These are phyloP conservation scores for Pseudodiploospora longispora DNA, from an alignment of 2,329 filamentous ascomycete genomes.

Conservation along the genomic window DNA sequence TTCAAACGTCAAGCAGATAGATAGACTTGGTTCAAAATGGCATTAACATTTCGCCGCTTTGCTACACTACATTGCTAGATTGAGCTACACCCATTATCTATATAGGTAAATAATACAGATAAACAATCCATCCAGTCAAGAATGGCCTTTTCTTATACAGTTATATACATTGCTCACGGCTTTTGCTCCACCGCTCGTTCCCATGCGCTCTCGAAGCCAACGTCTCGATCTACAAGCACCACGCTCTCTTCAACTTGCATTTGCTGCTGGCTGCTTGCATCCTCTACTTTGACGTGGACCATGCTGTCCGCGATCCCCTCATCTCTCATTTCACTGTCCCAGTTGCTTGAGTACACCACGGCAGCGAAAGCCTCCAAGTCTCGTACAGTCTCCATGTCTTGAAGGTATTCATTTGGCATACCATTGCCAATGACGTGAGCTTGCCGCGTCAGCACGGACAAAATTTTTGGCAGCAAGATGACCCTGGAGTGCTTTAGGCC, in stretches of 20 bases:
- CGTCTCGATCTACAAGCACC: slow-evolving; percentile 42
- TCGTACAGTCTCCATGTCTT: slow-evolving; percentile 66
- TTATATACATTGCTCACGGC: no score
- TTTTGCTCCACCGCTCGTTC: slow-evolving; percentile 43
- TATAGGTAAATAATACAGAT: no score
- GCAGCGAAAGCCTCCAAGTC: slow-evolving; percentile 79
- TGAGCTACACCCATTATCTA: no score
- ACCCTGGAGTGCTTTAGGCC: slow-evolving; percentile 51
- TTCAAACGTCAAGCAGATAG: no score
- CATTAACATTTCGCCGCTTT: no score
- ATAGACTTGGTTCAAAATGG: no score
- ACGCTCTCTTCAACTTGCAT: slow-evolving; percentile 39
- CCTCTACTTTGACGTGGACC: slow-evolving; percentile 23
- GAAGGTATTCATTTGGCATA: slow-evolving; percentile 61
- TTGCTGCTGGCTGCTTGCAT: slow-evolving; percentile 12
- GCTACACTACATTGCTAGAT: no score
- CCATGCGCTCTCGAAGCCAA: slow-evolving; percentile 61
- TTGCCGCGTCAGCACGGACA: slow-evolving; percentile 85
- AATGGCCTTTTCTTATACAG: no score
- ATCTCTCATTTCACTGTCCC: slow-evolving; percentile 55
- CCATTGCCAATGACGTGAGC: slow-evolving; percentile 83
- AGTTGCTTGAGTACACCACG: slow-evolving; percentile 82
- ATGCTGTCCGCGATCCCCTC: slow-evolving; percentile 34
- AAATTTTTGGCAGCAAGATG: slow-evolving; percentile 70
- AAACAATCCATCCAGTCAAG: no score